Percentiles rank a stretch among this genome's conserved stretches.
These are phyloP conservation scores for Calycina herbarum DNA, from an alignment of 2,329 filamentous ascomycete genomes.

Conservation along the genomic window DNA sequence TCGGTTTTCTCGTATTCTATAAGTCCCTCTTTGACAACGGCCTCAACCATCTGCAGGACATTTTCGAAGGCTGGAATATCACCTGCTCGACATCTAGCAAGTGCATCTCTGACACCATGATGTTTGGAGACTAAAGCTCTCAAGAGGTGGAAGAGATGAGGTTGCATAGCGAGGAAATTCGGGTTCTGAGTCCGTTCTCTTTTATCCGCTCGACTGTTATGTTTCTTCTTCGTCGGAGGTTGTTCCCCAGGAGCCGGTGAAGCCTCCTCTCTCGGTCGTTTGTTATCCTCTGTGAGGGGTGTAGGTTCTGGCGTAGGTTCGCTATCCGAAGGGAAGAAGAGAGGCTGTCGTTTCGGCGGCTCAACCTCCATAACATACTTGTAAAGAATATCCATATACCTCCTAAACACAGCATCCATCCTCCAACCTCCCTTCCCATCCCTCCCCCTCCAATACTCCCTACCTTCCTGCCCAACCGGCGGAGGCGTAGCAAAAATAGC, in stretches of 20 bases:
- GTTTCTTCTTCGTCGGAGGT: conserved; percentile 39
- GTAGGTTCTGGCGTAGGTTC: conserved; percentile 35
- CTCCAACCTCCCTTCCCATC: conserved; percentile 83
- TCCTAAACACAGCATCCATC: conserved; percentile 80
- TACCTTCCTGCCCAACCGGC: conserved; percentile 60
- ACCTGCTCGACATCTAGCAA: conserved; percentile 67
- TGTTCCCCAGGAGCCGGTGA: conserved; percentile 30
- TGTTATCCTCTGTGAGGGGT: conserved; percentile 15
- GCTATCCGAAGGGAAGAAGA: conserved; percentile 63
- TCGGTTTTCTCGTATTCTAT: conserved; percentile 61
- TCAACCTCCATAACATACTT: conserved; percentile 67
- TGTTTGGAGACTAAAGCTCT: conserved; percentile 78
- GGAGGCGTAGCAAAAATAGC: conserved; percentile 77
- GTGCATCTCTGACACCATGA: conserved; percentile 80
- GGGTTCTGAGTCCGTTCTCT: conserved; percentile 43
- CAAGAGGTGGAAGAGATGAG: conserved; percentile 90
- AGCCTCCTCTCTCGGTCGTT: conserved; percentile 46
- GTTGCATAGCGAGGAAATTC: conserved; percentile 80
- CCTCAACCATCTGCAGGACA: conserved; percentile 74
- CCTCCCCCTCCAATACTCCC: conserved; percentile 83
- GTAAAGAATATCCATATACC: conserved; percentile 90
- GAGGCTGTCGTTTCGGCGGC: conserved; percentile 66
- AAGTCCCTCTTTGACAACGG: conserved; percentile 70
- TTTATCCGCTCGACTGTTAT: conserved; percentile 41
- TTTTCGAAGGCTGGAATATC: conserved; percentile 77